A percentile compares a stretch with the other conserved stretches of the same genome.
phyloP scores from a whole-genome alignment of 78 protist genomes.

The Dictyostelium purpureum region DNA sequence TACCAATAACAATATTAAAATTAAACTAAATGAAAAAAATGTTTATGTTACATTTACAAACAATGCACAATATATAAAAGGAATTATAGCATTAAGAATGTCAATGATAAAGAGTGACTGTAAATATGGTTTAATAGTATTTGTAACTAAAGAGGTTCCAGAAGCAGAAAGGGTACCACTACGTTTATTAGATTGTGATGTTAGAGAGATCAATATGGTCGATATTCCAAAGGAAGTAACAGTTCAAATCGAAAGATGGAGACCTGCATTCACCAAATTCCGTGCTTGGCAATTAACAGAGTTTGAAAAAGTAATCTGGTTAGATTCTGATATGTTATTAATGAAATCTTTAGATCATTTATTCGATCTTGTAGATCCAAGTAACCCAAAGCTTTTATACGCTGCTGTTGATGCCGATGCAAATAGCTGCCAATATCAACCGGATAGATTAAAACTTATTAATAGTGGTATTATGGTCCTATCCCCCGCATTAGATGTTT shows the following conservation, averaged over 20 bases:
- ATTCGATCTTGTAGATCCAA: neutral
- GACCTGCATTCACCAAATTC: slow-evolving; percentile 71
- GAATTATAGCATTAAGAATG: slow-evolving; percentile 33
- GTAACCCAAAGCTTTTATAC: neutral
- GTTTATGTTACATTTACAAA: slow-evolving; percentile 52
- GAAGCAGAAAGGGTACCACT: neutral
- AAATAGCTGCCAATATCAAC: slow-evolving; percentile 11
- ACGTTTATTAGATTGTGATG: neutral
- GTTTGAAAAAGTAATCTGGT: slow-evolving; percentile 44
- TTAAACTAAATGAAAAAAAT: neutral
- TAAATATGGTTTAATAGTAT: slow-evolving; percentile 4
- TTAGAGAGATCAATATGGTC: slow-evolving; percentile 1
- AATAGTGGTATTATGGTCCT: slow-evolving; percentile 55
- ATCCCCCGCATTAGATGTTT: neutral
- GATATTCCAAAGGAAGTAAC: slow-evolving; percentile 23
- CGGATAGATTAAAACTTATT: slow-evolving; percentile 4
- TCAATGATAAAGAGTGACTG: slow-evolving; percentile 18
- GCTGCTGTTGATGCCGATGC: slow-evolving; percentile 68
- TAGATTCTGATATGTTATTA: slow-evolving; percentile 64
- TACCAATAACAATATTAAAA: neutral
- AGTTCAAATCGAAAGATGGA: slow-evolving; percentile 50
- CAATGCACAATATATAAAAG: slow-evolving; percentile 50
- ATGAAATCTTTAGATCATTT: slow-evolving; percentile 30
- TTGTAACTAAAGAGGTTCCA: neutral
- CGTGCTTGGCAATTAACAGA: slow-evolving; percentile 24